Evolutionary conservation across 2,329 filamentous ascomycete species (phyloP), one percentile per base, ranked within the genome.

Genomic region (Aphanoascus verrucosus): DNA sequence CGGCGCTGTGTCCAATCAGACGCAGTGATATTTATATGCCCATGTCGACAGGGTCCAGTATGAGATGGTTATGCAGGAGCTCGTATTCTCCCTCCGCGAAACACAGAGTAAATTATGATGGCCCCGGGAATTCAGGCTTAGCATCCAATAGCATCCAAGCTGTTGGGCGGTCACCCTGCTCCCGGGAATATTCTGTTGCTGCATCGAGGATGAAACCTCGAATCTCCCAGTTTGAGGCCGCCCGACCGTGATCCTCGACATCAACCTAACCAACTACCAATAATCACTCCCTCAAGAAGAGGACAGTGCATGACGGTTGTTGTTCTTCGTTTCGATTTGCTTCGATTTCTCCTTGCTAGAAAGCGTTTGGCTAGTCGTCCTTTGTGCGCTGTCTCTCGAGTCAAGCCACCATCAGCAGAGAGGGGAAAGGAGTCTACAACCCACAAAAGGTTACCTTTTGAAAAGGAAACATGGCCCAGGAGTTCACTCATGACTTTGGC

Each of bases 401-500:
- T 35, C 45, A 38, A 37, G 34, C 38, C 48, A 50, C 48, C 38
- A 32, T 20, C 38, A 50, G 37, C 4, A 50, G 38, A 20, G 48
- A 50, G 40, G 48, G 48, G 31, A 41, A 49, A 37, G 17, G 12
- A 8, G 41, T 8, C n/a, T 19, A 41, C 15, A 41, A 41, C 15
- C 14, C n/a, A 42, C 9, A 32, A 14, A 43, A 44, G 23, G 17
- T 35, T 43, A 28, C 23, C 23, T 28, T 8, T 17, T 40, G 38
- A 46, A 40, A 45, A 15, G 31, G 35, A 53, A 38, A 14, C 14
- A 60, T 60, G 58, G 55, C 55, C 38, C 57, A 53, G 40, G 48
- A 42, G 35, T 57, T 57, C 49, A 38, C 50, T 43, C 49, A 52
- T 17, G 52, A 55, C 46, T 38, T 8, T 38, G 32, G 43, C 35